Conservation (phyloP, 2,329 filamentous ascomycete genomes). For the Penicillium sp. region DNA sequence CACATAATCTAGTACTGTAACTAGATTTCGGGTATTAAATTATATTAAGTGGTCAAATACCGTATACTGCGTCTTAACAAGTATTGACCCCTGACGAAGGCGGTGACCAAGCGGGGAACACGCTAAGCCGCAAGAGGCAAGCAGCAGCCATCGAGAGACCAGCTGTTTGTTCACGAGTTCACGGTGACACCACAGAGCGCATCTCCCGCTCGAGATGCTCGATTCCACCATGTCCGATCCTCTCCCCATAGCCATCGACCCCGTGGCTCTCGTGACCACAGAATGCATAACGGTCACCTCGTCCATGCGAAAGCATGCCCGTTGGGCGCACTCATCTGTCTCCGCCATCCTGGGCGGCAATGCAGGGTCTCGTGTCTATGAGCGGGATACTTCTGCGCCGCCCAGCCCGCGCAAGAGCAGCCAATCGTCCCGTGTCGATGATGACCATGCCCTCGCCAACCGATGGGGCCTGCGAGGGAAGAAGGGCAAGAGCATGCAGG, state of each 20-base stretch:
- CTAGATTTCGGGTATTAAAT: background rate
- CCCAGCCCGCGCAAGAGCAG: slow-evolving; percentile 32
- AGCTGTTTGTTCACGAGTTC: slow-evolving; percentile 25
- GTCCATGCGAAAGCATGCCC: slow-evolving; percentile 94
- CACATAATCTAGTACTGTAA: background rate
- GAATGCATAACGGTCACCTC: slow-evolving; percentile 99
- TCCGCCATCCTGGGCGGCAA: slow-evolving; percentile 87
- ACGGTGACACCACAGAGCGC: slow-evolving; percentile 24
- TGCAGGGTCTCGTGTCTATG: slow-evolving; percentile 46
- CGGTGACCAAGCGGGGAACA: slow-evolving; percentile 24
- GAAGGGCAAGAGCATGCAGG: slow-evolving; percentile 95
- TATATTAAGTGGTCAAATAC: background rate
- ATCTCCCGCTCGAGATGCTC: slow-evolving; percentile 21
- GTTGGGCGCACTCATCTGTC: slow-evolving; percentile 93
- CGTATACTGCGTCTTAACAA: background rate
- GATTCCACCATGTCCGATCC: slow-evolving; percentile 34
- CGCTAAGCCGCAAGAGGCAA: slow-evolving; percentile 29
- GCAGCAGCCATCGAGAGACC: slow-evolving; percentile 26
- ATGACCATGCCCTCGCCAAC: slow-evolving; percentile 61
- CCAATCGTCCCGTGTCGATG: slow-evolving; percentile 30
- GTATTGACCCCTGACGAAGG: slow-evolving; percentile 22
- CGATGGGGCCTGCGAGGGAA: slow-evolving; percentile 92
- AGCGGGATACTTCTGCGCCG: slow-evolving; percentile 43
- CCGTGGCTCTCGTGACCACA: slow-evolving; percentile 89
- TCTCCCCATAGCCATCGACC: slow-evolving; percentile 80